Evolutionary conservation across 2,329 filamentous ascomycete species (phyloP).

Genomic region (Xylaria sp.): DNA sequence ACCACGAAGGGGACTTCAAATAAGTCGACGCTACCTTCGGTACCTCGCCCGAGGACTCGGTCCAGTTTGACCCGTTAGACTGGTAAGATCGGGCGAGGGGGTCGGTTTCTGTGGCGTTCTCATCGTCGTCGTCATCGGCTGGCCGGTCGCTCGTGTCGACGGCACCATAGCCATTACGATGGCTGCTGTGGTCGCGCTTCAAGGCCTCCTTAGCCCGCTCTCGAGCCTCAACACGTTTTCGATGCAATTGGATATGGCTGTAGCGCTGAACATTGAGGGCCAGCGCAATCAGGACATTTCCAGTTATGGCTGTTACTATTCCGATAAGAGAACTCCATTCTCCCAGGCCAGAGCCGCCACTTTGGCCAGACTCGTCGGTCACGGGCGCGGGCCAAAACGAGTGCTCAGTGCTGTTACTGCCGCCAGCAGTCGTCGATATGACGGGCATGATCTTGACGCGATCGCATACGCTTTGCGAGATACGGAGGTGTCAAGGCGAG

Average conservation of each 20-base stretch:
- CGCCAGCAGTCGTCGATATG: constrained; percentile 15
- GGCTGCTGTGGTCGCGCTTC: constrained; percentile 39
- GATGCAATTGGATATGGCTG: constrained; percentile 78
- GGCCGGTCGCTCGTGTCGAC: constrained; percentile 27
- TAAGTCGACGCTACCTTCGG: constrained; percentile 60
- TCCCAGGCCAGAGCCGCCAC: constrained; percentile 45
- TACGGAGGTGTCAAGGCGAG: neutral
- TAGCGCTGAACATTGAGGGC: constrained; percentile 96
- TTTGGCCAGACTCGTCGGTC: constrained; percentile 28
- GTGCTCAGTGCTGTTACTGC: constrained; percentile 18
- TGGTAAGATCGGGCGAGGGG: constrained; percentile 48
- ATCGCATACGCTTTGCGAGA: constrained; percentile 7
- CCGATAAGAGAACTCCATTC: constrained; percentile 93
- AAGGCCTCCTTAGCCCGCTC: constrained; percentile 50
- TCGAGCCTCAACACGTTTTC: constrained; percentile 57
- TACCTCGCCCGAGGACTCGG: constrained; percentile 34
- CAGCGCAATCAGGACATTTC: constrained; percentile 90
- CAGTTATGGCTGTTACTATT: constrained; percentile 85
- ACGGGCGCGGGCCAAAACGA: constrained; percentile 19
- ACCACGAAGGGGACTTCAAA: constrained; percentile 91
- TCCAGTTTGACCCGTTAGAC: constrained; percentile 39
- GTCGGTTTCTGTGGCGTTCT: constrained; percentile 41
- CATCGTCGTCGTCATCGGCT: constrained; percentile 36
- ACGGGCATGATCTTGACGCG: constrained; percentile 20
- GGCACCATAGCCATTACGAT: constrained; percentile 29